Conservation (phyloP, 2,329 filamentous ascomycete genomes). For the Cercospora sesami region DNA sequence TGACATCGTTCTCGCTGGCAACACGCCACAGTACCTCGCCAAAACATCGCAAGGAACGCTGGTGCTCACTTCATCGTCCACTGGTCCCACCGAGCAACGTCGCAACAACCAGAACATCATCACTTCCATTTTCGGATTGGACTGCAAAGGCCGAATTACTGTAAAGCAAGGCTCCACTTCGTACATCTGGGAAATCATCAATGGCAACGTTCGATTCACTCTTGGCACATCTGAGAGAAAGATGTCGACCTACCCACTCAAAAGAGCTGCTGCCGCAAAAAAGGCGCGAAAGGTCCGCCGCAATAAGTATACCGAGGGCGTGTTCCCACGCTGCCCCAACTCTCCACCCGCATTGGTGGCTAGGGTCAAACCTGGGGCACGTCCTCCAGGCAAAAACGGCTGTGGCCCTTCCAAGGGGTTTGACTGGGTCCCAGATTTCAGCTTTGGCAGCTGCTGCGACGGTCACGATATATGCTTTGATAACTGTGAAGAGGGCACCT, state of each 20-base stretch:
- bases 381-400: background rate
- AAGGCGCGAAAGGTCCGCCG: background rate
- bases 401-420: constrained; percentile 7
- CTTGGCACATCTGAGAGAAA: background rate
- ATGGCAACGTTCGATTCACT: background rate
- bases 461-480: constrained; percentile 16
- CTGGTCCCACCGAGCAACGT: background rate
- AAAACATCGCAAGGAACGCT: constrained; percentile 9
- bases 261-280: background rate
- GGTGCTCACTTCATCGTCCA: constrained; percentile 7
- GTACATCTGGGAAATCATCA: constrained; percentile 10
- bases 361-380: background rate
- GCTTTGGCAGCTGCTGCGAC: constrained; percentile 14
- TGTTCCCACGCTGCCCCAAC: background rate
- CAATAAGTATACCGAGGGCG: constrained; percentile 7
- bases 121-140: constrained; percentile 13
- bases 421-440: constrained; percentile 11
- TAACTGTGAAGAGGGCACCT: constrained; percentile 13
- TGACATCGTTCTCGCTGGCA: constrained; percentile 13
- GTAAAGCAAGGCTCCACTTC: constrained; percentile 4
- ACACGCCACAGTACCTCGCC: constrained; percentile 11
- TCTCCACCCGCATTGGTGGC: background rate
- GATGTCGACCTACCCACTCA: constrained; percentile 2
- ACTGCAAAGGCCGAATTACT: constrained; percentile 15
- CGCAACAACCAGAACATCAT: constrained; percentile 6